Evolutionary conservation across 345 rosid genomes (phyloP).

Genomic region (Hevea brasiliensis): DNA sequence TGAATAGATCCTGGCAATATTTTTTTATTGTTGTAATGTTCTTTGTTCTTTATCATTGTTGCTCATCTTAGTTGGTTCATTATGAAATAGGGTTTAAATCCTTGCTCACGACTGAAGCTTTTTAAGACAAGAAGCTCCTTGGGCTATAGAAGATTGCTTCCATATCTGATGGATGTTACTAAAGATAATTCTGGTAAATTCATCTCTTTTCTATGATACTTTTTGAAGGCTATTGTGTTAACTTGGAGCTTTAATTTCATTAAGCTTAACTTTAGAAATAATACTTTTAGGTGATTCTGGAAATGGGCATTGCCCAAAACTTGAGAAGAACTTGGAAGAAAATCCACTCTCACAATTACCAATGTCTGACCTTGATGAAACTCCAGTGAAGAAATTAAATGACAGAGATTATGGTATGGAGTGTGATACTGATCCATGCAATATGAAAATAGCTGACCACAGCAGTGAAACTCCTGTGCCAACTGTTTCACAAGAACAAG

Average conservation of each 20-base stretch:
- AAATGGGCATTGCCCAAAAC: constrained; percentile 16
- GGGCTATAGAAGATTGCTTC: constrained; percentile 73
- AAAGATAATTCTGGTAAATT: constrained; percentile 45
- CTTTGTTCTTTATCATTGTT: constrained; percentile 7
- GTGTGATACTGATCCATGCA: background rate
- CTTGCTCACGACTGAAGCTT: constrained; percentile 41
- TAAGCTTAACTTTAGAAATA: background rate
- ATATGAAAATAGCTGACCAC: constrained; percentile 17
- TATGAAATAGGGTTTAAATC: constrained; percentile 35
- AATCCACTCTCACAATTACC: constrained; percentile 12
- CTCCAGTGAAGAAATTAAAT: background rate
- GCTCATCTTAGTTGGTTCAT: constrained; percentile 20
- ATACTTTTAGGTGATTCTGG: constrained; percentile 24
- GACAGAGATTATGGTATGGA: background rate
- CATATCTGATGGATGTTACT: constrained; percentile 46
- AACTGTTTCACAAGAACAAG: constrained; percentile 25
- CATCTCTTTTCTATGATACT: background rate
- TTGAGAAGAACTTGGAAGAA: constrained; percentile 24
- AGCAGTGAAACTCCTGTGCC: constrained; percentile 19
- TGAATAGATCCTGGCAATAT: background rate
- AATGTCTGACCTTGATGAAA: constrained; percentile 12
- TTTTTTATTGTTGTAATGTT: background rate
- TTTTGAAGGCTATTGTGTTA: background rate
- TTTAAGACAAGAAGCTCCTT: constrained; percentile 52
- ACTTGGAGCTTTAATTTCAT: background rate